These are phyloP conservation scores for Linnemannia zychae DNA, from an alignment of 192 early-diverging fungal genomes.

Conservation along the genomic window DNA sequence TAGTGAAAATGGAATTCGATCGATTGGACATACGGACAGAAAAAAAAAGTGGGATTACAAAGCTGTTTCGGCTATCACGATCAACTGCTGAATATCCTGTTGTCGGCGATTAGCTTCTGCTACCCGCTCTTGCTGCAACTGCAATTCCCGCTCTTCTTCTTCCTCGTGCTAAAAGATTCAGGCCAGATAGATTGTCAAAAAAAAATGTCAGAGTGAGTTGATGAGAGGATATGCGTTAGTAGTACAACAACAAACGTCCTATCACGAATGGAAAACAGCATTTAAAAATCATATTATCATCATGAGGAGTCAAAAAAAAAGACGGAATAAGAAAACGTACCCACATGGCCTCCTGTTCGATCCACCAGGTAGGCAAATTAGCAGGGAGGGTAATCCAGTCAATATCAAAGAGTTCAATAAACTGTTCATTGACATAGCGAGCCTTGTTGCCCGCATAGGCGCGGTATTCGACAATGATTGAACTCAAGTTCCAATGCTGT, in stretches of 20 bases:
- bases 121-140: conserved; percentile 26
- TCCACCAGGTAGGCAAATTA: conserved; percentile 85
- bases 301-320: background rate
- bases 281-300: too few species aligned
- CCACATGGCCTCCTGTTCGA: conserved; percentile 76
- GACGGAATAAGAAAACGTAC: conserved; percentile 32
- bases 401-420: conserved; percentile 95
- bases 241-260: too few species aligned
- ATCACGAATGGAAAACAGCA: too few species aligned
- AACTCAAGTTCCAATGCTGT: conserved; percentile 97
- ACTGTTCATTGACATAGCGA: conserved; percentile 92
- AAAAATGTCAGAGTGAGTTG: too few species aligned
- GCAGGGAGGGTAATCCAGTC: conserved; percentile 90
- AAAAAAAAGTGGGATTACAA: too few species aligned
- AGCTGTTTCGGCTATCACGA: background rate
- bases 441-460: conserved; percentile 91
- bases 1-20: too few species aligned
- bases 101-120: conserved; percentile 4
- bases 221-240: too few species aligned
- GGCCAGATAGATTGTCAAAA: background rate
- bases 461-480: conserved; percentile 97
- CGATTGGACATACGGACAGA: too few species aligned
- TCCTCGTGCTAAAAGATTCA: conserved; percentile 36
- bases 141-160: conserved; percentile 39
- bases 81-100: conserved; percentile 7